These are phyloP conservation scores for Botrytis squamosa DNA, from an alignment of 2,329 filamentous ascomycete species.

Conservation along the genomic window DNA sequence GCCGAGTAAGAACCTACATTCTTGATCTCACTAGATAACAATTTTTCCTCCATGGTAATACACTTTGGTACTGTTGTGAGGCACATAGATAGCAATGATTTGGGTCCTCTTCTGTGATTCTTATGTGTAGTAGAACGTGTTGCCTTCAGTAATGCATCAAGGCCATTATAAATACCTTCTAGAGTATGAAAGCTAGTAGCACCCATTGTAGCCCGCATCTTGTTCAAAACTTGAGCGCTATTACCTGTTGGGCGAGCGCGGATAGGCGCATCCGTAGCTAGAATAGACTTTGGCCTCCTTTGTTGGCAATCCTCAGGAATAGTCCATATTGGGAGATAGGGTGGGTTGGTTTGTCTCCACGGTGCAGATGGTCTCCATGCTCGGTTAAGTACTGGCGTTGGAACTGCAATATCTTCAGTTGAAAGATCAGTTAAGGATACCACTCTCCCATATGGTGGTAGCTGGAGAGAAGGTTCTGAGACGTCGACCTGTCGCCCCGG, in stretches of 20 bases:
- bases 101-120: slow-evolving; percentile 35
- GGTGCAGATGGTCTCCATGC: slow-evolving; percentile 17
- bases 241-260: slow-evolving; percentile 11
- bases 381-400: slow-evolving; percentile 38
- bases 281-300: background rate
- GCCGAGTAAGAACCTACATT: slow-evolving; percentile 41
- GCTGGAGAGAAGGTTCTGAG: background rate
- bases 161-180: slow-evolving; percentile 46
- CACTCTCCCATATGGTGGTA: background rate
- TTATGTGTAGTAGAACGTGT: slow-evolving; percentile 37
- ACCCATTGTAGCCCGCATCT: slow-evolving; percentile 39
- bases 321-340: slow-evolving; percentile 1
- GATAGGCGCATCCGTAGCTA: background rate
- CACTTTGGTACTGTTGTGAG: slow-evolving; percentile 50
- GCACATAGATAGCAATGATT: slow-evolving; percentile 50
- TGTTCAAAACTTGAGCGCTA: slow-evolving; percentile 38
- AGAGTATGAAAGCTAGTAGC: slow-evolving; percentile 42
- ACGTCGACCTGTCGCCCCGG: background rate
- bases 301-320: background rate
- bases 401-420: slow-evolving; percentile 37
- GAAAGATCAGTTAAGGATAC: too few relatives aligned
- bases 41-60: slow-evolving; percentile 47
- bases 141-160: slow-evolving; percentile 47
- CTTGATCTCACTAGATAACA: slow-evolving; percentile 43
- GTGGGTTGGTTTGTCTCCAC: background rate